phyloP scores from a whole-genome alignment of 441 rosid genomes.

The Breynia disticha region DNA sequence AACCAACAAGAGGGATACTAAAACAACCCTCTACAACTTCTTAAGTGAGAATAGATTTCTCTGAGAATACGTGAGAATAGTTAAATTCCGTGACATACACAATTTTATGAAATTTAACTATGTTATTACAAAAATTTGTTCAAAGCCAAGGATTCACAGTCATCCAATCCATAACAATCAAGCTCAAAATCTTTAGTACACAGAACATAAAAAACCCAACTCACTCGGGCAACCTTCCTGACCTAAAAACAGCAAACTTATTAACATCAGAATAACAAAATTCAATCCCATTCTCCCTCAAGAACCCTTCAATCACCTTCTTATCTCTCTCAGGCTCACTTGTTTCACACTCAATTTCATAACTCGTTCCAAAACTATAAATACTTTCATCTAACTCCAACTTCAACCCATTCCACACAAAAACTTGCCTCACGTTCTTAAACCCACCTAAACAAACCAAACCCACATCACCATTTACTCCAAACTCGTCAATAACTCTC shows the following conservation, averaged over 20 bases:
- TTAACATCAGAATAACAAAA: constrained; percentile 37
- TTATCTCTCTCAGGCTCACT: constrained; percentile 57
- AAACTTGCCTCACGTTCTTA: constrained; percentile 61
- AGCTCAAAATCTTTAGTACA: too few relatives aligned
- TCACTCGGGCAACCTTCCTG: constrained; percentile 27
- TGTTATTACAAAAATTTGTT: too few relatives aligned
- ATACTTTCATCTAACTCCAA: constrained; percentile 76
- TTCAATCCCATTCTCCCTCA: constrained; percentile 44
- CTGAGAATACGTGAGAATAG: too few relatives aligned
- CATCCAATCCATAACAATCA: too few relatives aligned
- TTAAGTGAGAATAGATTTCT: too few relatives aligned
- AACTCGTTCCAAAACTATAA: constrained; percentile 56
- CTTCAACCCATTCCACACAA: constrained; percentile 54
- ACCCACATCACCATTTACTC: constrained; percentile 26
- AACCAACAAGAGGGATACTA: too few relatives aligned
- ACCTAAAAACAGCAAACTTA: constrained; percentile 45
- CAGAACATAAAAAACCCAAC: too few relatives aligned
- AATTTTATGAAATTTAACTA: too few relatives aligned
- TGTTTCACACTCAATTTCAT: constrained; percentile 79
- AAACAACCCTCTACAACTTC: too few relatives aligned
- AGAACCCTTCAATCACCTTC: constrained; percentile 48
- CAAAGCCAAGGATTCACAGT: too few relatives aligned
- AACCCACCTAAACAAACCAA: constrained; percentile 74
- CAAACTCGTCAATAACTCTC: constrained; percentile 57
- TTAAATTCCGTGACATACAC: too few relatives aligned